Conservation (phyloP, 495 filamentous ascomycete genomes). For the Neurospora tetrasperma region DNA sequence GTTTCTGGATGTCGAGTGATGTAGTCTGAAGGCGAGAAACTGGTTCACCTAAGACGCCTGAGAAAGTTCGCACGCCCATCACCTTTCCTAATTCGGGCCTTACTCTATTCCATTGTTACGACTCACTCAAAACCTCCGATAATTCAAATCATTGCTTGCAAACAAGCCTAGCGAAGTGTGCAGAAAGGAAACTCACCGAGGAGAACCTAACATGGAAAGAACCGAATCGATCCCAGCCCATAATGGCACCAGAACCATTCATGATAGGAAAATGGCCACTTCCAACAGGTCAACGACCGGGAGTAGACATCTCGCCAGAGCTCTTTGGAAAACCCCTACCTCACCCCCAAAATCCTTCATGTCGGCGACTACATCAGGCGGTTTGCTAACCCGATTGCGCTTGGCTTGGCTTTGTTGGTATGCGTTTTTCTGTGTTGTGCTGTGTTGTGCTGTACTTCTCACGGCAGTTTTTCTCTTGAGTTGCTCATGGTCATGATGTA, state of each 20-base stretch:
- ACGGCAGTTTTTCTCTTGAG: too few relatives aligned
- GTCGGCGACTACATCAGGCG: constrained; percentile 37
- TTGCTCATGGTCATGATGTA: too few relatives aligned
- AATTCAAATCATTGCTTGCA: neutral
- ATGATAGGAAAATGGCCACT: constrained; percentile 28
- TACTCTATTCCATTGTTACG: neutral
- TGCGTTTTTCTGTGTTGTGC: neutral
- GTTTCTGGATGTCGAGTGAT: neutral
- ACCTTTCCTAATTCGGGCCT: neutral
- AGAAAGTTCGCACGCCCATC: neutral
- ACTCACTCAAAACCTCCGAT: neutral
- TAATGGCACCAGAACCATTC: constrained; percentile 4
- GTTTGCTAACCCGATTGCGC: constrained; percentile 46
- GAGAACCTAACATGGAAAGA: neutral
- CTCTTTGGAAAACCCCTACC: constrained; percentile 49
- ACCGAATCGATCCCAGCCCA: constrained; percentile 2
- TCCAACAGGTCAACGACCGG: constrained; percentile 26
- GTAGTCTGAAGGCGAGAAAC: neutral
- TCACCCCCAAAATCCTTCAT: constrained; percentile 42
- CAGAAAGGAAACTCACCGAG: neutral
- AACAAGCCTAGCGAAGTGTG: neutral
- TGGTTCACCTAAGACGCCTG: neutral
- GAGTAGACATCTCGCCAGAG: constrained; percentile 41
- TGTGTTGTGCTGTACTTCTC: too few relatives aligned
- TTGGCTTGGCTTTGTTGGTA: constrained; percentile 42